Evolutionary conservation across 1,139 yeast species (phyloP).

Genomic region (Suhomyces bolitotheri): DNA sequence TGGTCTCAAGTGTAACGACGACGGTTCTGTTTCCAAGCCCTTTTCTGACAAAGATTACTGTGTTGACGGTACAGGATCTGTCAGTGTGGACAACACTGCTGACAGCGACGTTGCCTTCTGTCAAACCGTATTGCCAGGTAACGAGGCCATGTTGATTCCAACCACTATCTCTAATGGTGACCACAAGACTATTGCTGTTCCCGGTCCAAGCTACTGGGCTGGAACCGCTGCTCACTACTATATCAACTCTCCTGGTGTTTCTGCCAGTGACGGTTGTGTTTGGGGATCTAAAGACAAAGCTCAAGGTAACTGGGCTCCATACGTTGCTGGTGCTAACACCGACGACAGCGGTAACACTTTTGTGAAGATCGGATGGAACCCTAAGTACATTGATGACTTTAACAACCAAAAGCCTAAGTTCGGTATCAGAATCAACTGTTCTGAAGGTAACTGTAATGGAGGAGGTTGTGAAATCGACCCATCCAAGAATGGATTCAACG

Average conservation of each 20-base stretch:
- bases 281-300: slow-evolving; percentile 77
- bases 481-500: slow-evolving; percentile 54
- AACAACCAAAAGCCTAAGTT: slow-evolving; percentile 56
- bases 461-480: slow-evolving; percentile 80
- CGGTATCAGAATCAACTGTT: slow-evolving; percentile 75
- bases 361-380: slow-evolving; percentile 90
- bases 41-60: slow-evolving; percentile 63
- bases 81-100: slow-evolving; percentile 57
- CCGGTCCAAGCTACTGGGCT: slow-evolving; percentile 73
- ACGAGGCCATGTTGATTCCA: slow-evolving; percentile 92
- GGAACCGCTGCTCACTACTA: slow-evolving; percentile 85
- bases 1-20: slow-evolving; percentile 71
- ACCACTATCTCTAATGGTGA: slow-evolving; percentile 56
- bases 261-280: slow-evolving; percentile 72
- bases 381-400: slow-evolving; percentile 71
- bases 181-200: slow-evolving; percentile 67
- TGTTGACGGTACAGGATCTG: slow-evolving; percentile 73
- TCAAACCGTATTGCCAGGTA: slow-evolving; percentile 91
- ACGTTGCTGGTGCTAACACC: slow-evolving; percentile 86
- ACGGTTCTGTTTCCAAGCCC: slow-evolving; percentile 69
- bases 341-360: slow-evolving; percentile 67
- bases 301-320: slow-evolving; percentile 89
- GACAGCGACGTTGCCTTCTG: slow-evolving; percentile 71
- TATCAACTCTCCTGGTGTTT: slow-evolving; percentile 82
- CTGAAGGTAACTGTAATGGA: slow-evolving; percentile 69